Evolutionary conservation across 352 stramenopile species (phyloP).

Genomic region (Nothophytophthora sp.): DNA sequence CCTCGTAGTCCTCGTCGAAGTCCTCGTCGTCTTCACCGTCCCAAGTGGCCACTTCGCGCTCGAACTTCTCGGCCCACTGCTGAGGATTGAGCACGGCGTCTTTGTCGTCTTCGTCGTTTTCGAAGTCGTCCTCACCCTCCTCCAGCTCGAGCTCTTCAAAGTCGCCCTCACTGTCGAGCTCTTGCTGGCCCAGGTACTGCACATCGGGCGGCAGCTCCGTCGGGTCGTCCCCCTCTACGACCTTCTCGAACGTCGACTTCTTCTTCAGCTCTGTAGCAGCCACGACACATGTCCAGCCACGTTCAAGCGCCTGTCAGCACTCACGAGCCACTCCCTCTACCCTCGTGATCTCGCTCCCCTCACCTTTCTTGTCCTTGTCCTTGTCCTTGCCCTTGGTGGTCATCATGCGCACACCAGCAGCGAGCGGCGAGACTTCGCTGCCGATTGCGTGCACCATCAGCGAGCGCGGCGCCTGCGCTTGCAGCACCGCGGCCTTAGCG

Average conservation of each 20-base stretch:
- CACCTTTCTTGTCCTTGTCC: constrained; percentile 59
- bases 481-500: constrained; percentile 14
- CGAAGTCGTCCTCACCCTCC: constrained; percentile 32
- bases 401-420: constrained; percentile 30
- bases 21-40: constrained; percentile 36
- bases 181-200: constrained; percentile 65
- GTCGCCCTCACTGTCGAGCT: constrained; percentile 23
- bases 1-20: constrained; percentile 5
- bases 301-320: too few relatives aligned
- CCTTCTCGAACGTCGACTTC: constrained; percentile 61
- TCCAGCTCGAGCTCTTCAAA: constrained; percentile 23
- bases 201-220: constrained; percentile 58
- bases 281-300: not conserved
- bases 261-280: constrained; percentile 43
- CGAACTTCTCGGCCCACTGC: constrained; percentile 71
- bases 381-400: constrained; percentile 43
- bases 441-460: constrained; percentile 3
- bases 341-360: not conserved
- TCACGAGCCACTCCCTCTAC: too few relatives aligned
- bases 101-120: constrained; percentile 34
- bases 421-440: constrained; percentile 3
- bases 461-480: constrained; percentile 17
- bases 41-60: constrained; percentile 59
- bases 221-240: constrained; percentile 41
- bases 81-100: constrained; percentile 45